Evolutionary conservation across 225 moss, liverwort and hornwort genomes (phyloP).

Genomic region (Pleurozium schreberi): DNA sequence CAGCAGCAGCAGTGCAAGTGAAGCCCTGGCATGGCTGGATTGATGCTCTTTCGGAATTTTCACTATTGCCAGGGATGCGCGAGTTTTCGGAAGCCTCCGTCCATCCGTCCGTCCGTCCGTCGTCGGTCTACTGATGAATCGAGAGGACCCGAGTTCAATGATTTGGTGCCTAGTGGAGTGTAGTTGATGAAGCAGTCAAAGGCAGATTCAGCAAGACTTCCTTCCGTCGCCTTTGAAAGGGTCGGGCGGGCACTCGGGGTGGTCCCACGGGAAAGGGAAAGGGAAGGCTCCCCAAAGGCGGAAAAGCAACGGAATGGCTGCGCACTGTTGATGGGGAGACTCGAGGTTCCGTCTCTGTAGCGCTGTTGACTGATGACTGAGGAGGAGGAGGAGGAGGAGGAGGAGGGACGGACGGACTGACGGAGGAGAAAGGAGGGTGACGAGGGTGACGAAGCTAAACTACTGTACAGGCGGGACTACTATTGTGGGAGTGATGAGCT

Average conservation of each 20-base stretch:
- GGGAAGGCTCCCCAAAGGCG: not conserved
- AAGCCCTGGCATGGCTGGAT: not conserved
- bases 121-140: not conserved
- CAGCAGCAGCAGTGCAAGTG: too few relatives aligned
- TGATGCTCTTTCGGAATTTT: not conserved
- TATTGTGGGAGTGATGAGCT: too few relatives aligned
- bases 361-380: not conserved
- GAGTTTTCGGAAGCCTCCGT: not conserved
- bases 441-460: not conserved
- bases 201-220: not conserved
- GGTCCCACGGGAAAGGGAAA: not conserved
- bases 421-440: not conserved
- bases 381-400: not conserved
- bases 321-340: not conserved
- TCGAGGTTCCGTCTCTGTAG: not conserved
- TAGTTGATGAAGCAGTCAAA: constrained; percentile 6
- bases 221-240: not conserved
- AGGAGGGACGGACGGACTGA: not conserved
- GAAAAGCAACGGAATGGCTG: constrained; percentile 8
- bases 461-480: too few relatives aligned
- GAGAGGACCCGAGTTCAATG: not conserved
- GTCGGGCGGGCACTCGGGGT: not conserved
- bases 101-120: too few relatives aligned
- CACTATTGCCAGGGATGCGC: not conserved
- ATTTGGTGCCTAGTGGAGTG: not conserved